Evolutionary conservation across 176 grass and related monocot species (phyloP).

Genomic region (Ensete ventricosum): DNA sequence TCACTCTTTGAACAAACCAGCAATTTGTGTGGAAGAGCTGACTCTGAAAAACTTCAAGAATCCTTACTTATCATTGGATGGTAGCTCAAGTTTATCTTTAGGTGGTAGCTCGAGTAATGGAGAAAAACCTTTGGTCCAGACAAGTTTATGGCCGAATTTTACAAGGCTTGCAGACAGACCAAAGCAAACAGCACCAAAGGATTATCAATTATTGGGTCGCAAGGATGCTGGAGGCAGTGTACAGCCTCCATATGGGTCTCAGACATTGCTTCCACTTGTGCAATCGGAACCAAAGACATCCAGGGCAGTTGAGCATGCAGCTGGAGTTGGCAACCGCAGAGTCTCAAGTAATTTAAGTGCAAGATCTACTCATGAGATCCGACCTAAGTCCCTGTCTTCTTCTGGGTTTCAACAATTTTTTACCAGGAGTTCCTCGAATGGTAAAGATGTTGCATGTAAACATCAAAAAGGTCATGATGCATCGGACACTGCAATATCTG

Average conservation of each 20-base stretch:
- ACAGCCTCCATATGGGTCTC: constrained; percentile 23
- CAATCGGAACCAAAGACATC: not conserved
- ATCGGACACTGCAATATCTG: constrained; percentile 20
- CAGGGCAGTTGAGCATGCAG: constrained; percentile 19
- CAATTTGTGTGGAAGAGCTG: constrained; percentile 68
- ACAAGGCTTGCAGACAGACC: constrained; percentile 34
- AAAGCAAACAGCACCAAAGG: constrained; percentile 23
- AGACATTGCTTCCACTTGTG: constrained; percentile 7
- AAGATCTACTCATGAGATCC: constrained; percentile 38
- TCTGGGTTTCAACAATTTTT: constrained; percentile 35
- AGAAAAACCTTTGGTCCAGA: constrained; percentile 35
- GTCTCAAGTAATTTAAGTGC: constrained; percentile 28
- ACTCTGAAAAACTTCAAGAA: constrained; percentile 56
- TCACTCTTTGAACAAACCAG: constrained; percentile 9
- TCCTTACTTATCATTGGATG: constrained; percentile 27
- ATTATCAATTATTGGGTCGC: constrained; percentile 1
- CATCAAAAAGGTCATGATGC: constrained; percentile 14
- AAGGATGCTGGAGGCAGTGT: constrained; percentile 25
- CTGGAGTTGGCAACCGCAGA: constrained; percentile 26
- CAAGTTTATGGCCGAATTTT: constrained; percentile 75
- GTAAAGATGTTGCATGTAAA: constrained; percentile 39
- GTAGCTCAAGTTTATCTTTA: constrained; percentile 43
- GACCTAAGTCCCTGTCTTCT: constrained; percentile 22
- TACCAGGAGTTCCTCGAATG: constrained; percentile 46
- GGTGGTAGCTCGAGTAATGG: constrained; percentile 49